These are phyloP conservation scores for Nakataea oryzae DNA, from an alignment of 2,329 filamentous ascomycete genomes.

Conservation along the genomic window DNA sequence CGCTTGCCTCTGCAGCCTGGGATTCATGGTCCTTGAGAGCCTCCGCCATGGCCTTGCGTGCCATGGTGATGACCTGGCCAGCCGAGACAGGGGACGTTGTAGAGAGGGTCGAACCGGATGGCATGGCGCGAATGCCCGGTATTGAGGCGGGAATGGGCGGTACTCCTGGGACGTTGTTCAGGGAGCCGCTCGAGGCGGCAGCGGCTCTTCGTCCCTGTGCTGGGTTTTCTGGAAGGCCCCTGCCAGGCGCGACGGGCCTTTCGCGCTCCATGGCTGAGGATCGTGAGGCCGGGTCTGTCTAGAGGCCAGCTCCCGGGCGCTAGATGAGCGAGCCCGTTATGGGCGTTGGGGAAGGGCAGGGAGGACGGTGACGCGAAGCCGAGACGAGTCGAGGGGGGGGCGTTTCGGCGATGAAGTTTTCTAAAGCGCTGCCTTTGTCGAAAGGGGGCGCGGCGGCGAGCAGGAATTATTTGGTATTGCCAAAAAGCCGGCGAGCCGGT, in stretches of 20 bases:
- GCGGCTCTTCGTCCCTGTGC: slow-evolving; percentile 22
- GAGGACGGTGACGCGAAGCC: neutral
- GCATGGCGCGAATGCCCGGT: slow-evolving; percentile 34
- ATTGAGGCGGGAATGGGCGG: slow-evolving; percentile 27
- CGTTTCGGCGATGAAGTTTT: neutral
- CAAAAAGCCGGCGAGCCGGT: slow-evolving; percentile 1
- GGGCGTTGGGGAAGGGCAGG: neutral
- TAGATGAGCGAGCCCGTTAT: neutral
- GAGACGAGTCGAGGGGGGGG: neutral
- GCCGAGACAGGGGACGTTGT: slow-evolving; percentile 44
- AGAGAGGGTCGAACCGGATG: slow-evolving; percentile 30
- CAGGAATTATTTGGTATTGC: neutral
- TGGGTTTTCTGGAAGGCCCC: slow-evolving; percentile 24
- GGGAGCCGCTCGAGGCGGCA: slow-evolving; percentile 14
- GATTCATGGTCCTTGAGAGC: slow-evolving; percentile 56
- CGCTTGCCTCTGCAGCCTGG: slow-evolving; percentile 49
- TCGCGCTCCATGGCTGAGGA: slow-evolving; percentile 2
- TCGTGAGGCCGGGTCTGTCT: slow-evolving; percentile 4
- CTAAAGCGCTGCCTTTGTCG: neutral
- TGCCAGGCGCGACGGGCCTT: slow-evolving; percentile 6
- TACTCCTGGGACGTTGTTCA: slow-evolving; percentile 23
- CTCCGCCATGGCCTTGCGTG: slow-evolving; percentile 55
- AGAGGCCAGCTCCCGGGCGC: slow-evolving; percentile 5
- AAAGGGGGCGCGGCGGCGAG: neutral
- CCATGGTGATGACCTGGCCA: slow-evolving; percentile 54